Percentiles rank a stretch among this genome's conserved stretches.
phyloP scores from a whole-genome alignment of 805 yeast species.

The Saccharomycopsis synnaedendra region DNA sequence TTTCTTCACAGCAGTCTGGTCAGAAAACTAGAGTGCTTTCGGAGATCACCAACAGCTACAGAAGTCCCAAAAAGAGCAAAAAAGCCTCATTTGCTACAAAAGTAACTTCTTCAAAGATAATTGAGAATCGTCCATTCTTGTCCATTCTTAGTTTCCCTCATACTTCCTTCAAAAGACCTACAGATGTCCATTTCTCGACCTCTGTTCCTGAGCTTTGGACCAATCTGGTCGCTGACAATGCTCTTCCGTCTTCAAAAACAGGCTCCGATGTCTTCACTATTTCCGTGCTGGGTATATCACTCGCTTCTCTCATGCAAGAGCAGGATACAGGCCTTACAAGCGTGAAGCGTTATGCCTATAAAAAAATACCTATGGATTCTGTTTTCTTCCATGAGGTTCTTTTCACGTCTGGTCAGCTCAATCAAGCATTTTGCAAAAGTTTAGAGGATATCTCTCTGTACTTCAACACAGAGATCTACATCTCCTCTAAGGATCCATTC shows the following conservation, averaged over 20 bases:
- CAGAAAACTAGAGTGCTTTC: background rate
- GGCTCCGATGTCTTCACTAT: too few relatives aligned
- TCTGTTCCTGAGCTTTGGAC: background rate
- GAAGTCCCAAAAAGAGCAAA: background rate
- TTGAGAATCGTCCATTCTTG: too few relatives aligned
- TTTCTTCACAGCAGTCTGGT: too few relatives aligned
- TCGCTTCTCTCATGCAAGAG: background rate
- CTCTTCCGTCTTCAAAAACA: background rate
- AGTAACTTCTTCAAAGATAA: too few relatives aligned
- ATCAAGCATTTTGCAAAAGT: constrained; percentile 8
- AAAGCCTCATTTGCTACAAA: background rate
- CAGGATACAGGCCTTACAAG: background rate
- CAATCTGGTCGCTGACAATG: background rate
- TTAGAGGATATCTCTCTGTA: constrained; percentile 30
- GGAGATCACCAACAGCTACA: constrained; percentile 8
- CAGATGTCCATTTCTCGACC: background rate
- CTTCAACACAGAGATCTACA: constrained; percentile 35
- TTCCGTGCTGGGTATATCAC: background rate
- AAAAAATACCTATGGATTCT: background rate
- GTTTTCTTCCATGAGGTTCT: background rate
- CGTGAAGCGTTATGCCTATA: background rate
- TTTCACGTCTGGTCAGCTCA: background rate
- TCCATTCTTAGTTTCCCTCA: too few relatives aligned
- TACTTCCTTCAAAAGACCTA: too few relatives aligned
- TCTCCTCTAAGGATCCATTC: constrained; percentile 26